Conservation (phyloP, 148 eudicot species). For the Pouteria glomerata region DNA sequence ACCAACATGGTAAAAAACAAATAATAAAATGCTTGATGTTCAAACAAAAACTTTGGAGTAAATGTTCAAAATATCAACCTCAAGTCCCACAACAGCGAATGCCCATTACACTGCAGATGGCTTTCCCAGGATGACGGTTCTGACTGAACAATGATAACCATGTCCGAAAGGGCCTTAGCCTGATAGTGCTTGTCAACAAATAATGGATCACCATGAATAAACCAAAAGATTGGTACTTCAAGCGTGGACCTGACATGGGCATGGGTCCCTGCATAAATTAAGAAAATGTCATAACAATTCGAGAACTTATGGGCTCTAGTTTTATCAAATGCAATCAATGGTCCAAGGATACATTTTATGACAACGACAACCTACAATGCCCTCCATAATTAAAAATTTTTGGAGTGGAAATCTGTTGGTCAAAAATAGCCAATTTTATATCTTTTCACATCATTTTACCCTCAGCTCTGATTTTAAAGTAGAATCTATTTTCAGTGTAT, state of each 20-base stretch:
- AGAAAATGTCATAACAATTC: conserved; percentile 7
- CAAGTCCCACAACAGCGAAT: conserved; percentile 70
- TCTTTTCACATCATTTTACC: background rate
- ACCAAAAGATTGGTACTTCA: conserved; percentile 98
- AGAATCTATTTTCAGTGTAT: background rate
- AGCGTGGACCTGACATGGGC: conserved; percentile 73
- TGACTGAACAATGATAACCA: conserved; percentile 91
- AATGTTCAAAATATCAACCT: conserved; percentile 39
- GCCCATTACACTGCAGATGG: conserved; percentile 93
- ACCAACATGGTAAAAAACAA: background rate
- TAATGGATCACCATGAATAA: conserved; percentile 68
- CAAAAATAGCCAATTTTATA: background rate
- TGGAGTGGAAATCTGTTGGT: background rate
- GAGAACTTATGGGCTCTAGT: background rate
- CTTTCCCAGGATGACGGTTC: conserved; percentile 91
- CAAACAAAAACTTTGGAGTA: background rate
- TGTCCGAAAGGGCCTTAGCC: conserved; percentile 93
- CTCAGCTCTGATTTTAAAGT: background rate
- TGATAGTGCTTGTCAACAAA: conserved; percentile 93
- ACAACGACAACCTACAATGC: background rate
- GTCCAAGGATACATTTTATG: background rate
- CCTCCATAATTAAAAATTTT: background rate
- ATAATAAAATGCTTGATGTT: background rate
- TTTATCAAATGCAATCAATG: background rate
- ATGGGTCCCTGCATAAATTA: conserved; percentile 60